Base-by-base conservation (phyloP, 2,329 filamentous ascomycete genomes). In the Tolypocladium tundrense region DNA sequence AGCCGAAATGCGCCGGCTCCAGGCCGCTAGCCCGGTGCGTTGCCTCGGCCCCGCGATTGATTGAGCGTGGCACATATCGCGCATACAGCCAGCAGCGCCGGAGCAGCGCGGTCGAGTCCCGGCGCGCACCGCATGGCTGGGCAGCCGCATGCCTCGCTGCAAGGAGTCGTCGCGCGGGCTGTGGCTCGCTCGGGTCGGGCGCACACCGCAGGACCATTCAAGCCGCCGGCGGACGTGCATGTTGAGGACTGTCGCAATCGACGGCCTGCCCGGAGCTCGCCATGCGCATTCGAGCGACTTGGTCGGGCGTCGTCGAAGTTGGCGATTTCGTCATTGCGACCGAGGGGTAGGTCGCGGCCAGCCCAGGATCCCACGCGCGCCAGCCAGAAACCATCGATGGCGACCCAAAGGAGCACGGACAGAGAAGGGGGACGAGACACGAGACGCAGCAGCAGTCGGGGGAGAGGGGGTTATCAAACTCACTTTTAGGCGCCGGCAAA, bases 401-500 rank as follows among this genome's bases (percentile, higher is more conserved):
- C 48, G 16, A 31, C 37, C 52, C 35, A 16, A 27, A 21, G n/a
- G 52, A 27, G 43, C 13, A 41, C 39, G 42, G 48, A 45, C 53
- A 31, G 35, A 11, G 16, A 40, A 16, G n/a, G 41, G 41, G 24
- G 33, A 43, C 16, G 40, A 40, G 31, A 39, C 13, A 37, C 39
- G 57, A 39, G 19, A 27, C 31, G 27, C 27, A 19, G 40, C 24
- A 27, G 21, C 41, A 41, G 21, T 39, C 40, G 8, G 43, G 19
- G 27, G 35, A 31, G 33, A n/a, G 54, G 37, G 50, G 24, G 59
- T 63, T 64, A 63, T 51, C 61, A 64, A 62, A 79, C 77, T 79
- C 71, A 80, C 77, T 79, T 79, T 80, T 79, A 72, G 71, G 77
- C 76, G 76, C 77, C 77, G 74, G 73, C 71, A 77, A 77, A 73